Percentiles rank a stretch among this genome's conserved stretches.
These are phyloP conservation scores for Decorospora gaudefroyi DNA, from an alignment of 2,329 filamentous ascomycete genomes.

Conservation along the genomic window DNA sequence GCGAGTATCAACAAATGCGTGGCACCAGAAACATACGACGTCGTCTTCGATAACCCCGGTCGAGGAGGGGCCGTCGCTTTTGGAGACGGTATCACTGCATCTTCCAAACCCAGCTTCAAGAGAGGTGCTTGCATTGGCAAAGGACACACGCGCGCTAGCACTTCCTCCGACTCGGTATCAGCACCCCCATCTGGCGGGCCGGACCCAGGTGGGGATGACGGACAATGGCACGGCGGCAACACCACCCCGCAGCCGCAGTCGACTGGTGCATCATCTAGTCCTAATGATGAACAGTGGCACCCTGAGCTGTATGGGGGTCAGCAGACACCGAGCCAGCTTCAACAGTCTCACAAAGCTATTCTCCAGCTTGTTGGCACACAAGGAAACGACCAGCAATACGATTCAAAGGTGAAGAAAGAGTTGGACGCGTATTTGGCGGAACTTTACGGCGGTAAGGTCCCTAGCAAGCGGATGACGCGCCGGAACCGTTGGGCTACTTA, in stretches of 20 bases:
- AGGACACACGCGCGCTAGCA: constrained; percentile 22
- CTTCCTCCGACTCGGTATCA: constrained; percentile 10
- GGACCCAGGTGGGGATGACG: constrained; percentile 9
- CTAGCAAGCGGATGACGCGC: background rate
- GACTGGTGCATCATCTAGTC: too few relatives aligned
- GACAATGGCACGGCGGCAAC: constrained; percentile 20
- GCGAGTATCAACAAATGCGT: constrained; percentile 48
- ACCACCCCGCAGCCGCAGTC: background rate
- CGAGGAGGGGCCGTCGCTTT: constrained; percentile 49
- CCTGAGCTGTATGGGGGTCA: too few relatives aligned
- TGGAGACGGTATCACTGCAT: constrained; percentile 39
- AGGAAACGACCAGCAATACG: constrained; percentile 4
- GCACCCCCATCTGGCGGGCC: constrained; percentile 5
- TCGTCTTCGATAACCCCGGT: constrained; percentile 51
- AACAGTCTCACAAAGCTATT: background rate
- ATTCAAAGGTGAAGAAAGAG: constrained; percentile 19
- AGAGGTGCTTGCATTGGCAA: constrained; percentile 27
- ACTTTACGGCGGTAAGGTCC: constrained; percentile 6
- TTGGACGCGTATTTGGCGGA: constrained; percentile 23
- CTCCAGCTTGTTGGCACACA: constrained; percentile 2
- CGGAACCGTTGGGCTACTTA: too few relatives aligned
- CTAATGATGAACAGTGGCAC: too few relatives aligned
- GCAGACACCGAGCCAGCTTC: too few relatives aligned
- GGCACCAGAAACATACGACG: constrained; percentile 46
- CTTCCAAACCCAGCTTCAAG: constrained; percentile 14